These are phyloP conservation scores for Colletotrichum siamense DNA, from an alignment of 2,329 filamentous ascomycete genomes.

Conservation along the genomic window DNA sequence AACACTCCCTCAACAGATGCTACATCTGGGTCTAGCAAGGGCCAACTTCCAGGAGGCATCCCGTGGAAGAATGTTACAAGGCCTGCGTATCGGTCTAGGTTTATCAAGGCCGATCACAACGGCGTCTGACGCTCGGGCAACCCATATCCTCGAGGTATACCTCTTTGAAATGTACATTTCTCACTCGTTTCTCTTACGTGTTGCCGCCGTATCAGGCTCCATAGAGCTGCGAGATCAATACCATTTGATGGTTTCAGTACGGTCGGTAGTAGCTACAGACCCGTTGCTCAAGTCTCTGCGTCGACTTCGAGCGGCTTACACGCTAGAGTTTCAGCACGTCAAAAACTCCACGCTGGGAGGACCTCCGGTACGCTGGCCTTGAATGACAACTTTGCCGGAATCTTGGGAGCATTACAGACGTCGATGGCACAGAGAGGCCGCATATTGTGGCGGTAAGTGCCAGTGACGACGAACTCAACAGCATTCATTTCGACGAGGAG, in stretches of 20 bases:
- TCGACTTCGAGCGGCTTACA: neutral
- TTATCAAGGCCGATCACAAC: neutral
- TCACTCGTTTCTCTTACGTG: neutral
- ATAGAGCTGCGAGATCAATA: neutral
- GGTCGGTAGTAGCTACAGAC: neutral
- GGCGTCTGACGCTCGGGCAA: neutral
- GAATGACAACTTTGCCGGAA: neutral
- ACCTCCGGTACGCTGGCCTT: neutral
- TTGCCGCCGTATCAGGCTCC: neutral
- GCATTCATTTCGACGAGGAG: neutral
- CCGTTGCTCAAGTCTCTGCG: neutral
- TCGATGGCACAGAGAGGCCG: neutral
- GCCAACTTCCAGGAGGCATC: accelerated
- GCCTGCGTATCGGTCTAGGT: neutral
- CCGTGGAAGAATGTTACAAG: neutral
- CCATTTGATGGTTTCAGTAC: neutral
- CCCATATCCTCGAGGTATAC: neutral
- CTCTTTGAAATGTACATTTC: neutral
- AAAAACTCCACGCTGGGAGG: neutral
- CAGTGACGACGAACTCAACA: neutral
- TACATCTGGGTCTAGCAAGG: neutral
- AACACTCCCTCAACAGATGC: neutral
- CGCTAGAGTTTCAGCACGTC: neutral
- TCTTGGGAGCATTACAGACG: neutral
- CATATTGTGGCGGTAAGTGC: neutral